A percentile compares a stretch with the other conserved stretches of the same genome.
Evolutionary conservation across 192 early-diverging fungal genomes (phyloP).

Genomic region (Entomortierella lignicola): DNA sequence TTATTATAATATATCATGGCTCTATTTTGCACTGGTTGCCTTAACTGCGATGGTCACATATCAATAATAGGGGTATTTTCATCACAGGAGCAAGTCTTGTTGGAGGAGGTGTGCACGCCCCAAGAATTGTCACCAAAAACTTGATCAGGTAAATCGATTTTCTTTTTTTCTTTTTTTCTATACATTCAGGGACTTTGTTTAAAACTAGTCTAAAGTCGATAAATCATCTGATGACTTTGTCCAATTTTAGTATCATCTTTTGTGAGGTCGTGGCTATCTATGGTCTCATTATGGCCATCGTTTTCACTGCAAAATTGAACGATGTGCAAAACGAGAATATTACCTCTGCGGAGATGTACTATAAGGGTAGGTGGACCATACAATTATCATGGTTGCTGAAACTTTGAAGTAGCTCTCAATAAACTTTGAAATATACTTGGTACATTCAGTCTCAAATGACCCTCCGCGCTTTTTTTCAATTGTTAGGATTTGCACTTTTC

Average conservation of each 20-base stretch:
- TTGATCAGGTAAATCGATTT: conserved; percentile 78
- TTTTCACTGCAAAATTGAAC: conserved; percentile 89
- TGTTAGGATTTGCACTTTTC: conserved; percentile 88
- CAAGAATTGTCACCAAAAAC: conserved; percentile 96
- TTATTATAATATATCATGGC: background rate
- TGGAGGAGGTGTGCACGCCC: conserved; percentile 89
- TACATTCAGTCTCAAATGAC: too few species aligned
- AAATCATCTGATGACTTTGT: background rate
- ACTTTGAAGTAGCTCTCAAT: too few species aligned
- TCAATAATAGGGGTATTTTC: conserved; percentile 87
- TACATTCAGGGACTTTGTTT: background rate
- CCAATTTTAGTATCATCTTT: conserved; percentile 86
- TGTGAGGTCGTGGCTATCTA: conserved; percentile 99
- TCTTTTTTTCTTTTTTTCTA: too few species aligned
- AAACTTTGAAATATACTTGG: background rate
- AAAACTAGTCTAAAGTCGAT: too few species aligned
- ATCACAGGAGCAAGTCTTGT: conserved; percentile 90
- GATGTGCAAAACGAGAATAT: conserved; percentile 60
- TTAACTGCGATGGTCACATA: background rate
- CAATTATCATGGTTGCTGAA: too few species aligned
- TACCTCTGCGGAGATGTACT: conserved; percentile 73
- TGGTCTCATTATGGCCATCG: conserved; percentile 98
- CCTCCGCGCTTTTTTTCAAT: background rate
- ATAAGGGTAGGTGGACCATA: conserved; percentile 69
- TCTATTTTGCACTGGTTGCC: background rate